Percentiles rank a stretch among this genome's conserved stretches.
Evolutionary conservation across 2,329 filamentous ascomycete genomes (phyloP).

Genomic region (Periconia sp.): DNA sequence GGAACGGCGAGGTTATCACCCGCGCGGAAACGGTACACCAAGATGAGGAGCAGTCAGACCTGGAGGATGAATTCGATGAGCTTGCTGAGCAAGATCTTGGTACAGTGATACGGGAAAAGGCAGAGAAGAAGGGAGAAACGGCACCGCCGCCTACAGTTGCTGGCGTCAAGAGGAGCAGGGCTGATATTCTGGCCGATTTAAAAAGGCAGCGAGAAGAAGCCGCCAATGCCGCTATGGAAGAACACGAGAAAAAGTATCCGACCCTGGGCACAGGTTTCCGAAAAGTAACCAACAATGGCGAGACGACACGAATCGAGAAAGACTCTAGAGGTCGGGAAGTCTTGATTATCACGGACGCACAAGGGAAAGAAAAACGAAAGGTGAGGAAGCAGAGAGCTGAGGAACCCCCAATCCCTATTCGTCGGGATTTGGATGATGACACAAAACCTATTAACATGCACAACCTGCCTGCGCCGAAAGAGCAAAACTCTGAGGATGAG

Average conservation of each 20-base stretch:
- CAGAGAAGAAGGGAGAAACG: constrained; percentile 57
- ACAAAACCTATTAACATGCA: constrained; percentile 48
- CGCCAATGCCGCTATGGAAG: constrained; percentile 45
- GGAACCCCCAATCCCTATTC: constrained; percentile 36
- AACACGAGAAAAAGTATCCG: constrained; percentile 44
- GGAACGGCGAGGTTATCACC: constrained; percentile 63
- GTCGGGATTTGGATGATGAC: constrained; percentile 48
- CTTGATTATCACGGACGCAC: constrained; percentile 59
- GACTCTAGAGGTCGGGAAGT: constrained; percentile 60
- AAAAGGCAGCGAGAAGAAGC: constrained; percentile 56
- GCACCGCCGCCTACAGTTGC: constrained; percentile 44
- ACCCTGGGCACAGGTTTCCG: constrained; percentile 58
- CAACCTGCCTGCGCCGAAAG: constrained; percentile 34
- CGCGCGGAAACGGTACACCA: constrained; percentile 38
- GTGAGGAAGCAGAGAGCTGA: constrained; percentile 54
- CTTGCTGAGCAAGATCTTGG: constrained; percentile 69
- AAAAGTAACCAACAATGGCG: constrained; percentile 52
- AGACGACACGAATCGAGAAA: constrained; percentile 57
- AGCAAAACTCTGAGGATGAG: constrained; percentile 51
- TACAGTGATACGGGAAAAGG: constrained; percentile 62
- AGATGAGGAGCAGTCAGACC: constrained; percentile 30
- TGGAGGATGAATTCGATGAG: constrained; percentile 53
- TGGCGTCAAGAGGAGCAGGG: constrained; percentile 56
- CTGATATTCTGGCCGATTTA: constrained; percentile 62
- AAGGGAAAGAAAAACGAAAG: constrained; percentile 65